Conservation (phyloP, 202 grass and related monocot species). For the Saccharum hybrid region DNA sequence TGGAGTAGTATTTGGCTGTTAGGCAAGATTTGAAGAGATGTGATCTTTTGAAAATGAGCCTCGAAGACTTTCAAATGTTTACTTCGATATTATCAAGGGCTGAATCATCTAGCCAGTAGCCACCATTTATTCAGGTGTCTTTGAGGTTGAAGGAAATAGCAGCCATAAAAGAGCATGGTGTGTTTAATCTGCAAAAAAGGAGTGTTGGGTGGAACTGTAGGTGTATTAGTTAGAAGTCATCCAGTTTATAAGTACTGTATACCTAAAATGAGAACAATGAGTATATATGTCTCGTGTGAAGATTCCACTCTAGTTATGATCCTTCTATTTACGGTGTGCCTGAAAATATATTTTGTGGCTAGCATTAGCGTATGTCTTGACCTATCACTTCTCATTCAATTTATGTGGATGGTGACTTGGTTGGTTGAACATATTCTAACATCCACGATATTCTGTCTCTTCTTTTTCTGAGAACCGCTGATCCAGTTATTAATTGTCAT, state of each 20-base stretch:
- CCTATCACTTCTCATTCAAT: background rate
- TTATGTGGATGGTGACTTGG: conserved; percentile 17
- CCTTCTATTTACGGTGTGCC: background rate
- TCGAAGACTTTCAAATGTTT: background rate
- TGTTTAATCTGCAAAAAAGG: too few relatives aligned
- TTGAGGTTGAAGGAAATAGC: conserved; percentile 20
- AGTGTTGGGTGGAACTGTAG: background rate
- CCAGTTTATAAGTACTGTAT: background rate
- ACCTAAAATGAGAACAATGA: background rate
- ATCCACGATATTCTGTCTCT: background rate
- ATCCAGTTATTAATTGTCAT: background rate
- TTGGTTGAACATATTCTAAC: conserved; percentile 40
- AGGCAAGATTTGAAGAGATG: background rate
- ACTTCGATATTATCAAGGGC: background rate
- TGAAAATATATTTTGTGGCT: conserved; percentile 10
- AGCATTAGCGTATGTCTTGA: background rate
- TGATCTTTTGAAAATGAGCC: background rate
- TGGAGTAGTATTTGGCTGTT: conserved; percentile 1
- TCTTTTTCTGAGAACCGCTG: conserved; percentile 32
- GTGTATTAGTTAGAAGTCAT: too few relatives aligned
- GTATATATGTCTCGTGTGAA: background rate
- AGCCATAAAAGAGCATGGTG: background rate
- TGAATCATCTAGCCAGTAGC: background rate
- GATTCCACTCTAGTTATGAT: background rate
- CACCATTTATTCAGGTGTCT: background rate